Evolutionary conservation across 2,329 filamentous ascomycete genomes (phyloP).

Genomic region (Claviceps maximensis): DNA sequence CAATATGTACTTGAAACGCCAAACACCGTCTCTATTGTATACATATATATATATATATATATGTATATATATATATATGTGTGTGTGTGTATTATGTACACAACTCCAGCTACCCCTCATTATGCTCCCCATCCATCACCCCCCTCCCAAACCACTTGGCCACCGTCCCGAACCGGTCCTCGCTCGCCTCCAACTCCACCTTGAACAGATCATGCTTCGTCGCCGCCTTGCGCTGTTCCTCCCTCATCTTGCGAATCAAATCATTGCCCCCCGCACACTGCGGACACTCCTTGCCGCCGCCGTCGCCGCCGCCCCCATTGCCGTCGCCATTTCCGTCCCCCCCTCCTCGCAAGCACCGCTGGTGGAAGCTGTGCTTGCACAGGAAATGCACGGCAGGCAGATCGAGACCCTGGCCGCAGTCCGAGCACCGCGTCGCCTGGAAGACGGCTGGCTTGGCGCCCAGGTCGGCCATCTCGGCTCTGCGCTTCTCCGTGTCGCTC

Average conservation of each 20-base stretch:
- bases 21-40: too few relatives aligned
- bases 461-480: constrained; percentile 64
- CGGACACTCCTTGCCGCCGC: constrained; percentile 66
- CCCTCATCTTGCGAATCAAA: constrained; percentile 75
- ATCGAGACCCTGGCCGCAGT: constrained; percentile 67
- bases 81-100: too few relatives aligned
- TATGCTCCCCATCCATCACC: constrained; percentile 54
- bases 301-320: constrained; percentile 23
- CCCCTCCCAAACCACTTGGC: constrained; percentile 92
- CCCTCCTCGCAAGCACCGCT: constrained; percentile 57
- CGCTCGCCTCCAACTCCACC: constrained; percentile 61
- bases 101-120: too few relatives aligned
- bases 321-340: constrained; percentile 8
- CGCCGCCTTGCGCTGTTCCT: constrained; percentile 74
- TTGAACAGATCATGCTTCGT: constrained; percentile 82
- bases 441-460: constrained; percentile 74
- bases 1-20: too few relatives aligned
- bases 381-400: constrained; percentile 89
- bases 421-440: constrained; percentile 75
- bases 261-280: constrained; percentile 74
- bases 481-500: constrained; percentile 67
- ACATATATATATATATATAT: too few relatives aligned
- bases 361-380: constrained; percentile 95
- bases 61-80: too few relatives aligned
- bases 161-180: constrained; percentile 78